Conservation (phyloP, 768 basidiomycete species). For the Tricholoma matsutake region DNA sequence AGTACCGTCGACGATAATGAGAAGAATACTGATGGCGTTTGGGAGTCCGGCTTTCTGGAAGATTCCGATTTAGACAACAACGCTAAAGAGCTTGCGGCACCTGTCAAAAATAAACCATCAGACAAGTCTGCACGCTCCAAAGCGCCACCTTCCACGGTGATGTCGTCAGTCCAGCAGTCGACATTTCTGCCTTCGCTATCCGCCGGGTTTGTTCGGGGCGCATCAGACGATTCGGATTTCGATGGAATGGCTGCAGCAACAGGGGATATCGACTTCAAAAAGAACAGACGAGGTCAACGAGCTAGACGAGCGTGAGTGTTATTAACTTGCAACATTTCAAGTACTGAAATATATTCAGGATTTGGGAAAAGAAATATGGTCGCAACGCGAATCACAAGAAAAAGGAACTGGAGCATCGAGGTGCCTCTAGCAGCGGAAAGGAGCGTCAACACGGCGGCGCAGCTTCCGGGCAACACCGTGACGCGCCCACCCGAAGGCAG, state of each 20-base stretch:
- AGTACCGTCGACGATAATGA: conserved; percentile 36
- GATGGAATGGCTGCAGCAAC: conserved; percentile 63
- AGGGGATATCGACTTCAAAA: conserved; percentile 56
- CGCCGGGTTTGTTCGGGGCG: conserved; percentile 79
- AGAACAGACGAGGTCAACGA: conserved; percentile 89
- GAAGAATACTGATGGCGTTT: conserved; percentile 35
- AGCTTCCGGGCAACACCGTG: not conserved
- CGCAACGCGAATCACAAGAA: conserved; percentile 88
- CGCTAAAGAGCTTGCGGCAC: conserved; percentile 29
- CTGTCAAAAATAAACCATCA: conserved; percentile 18
- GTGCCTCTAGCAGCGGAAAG: not conserved
- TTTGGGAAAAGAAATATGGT: conserved; percentile 98
- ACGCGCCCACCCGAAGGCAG: not conserved
- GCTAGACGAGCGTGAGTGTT: conserved; percentile 88
- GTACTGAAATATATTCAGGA: conserved; percentile 45
- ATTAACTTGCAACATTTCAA: not conserved
- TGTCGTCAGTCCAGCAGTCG: conserved; percentile 34
- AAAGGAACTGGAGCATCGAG: conserved; percentile 39
- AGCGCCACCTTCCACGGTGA: conserved; percentile 21
- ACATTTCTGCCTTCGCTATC: conserved; percentile 88
- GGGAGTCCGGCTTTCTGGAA: conserved; percentile 52
- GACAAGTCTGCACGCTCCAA: conserved; percentile 16
- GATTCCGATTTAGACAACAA: conserved; percentile 27
- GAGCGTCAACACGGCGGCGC: conserved; percentile 2
- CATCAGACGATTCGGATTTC: conserved; percentile 75